Conservation (phyloP, 495 filamentous ascomycete species). For the Cladorrhinum samala region DNA sequence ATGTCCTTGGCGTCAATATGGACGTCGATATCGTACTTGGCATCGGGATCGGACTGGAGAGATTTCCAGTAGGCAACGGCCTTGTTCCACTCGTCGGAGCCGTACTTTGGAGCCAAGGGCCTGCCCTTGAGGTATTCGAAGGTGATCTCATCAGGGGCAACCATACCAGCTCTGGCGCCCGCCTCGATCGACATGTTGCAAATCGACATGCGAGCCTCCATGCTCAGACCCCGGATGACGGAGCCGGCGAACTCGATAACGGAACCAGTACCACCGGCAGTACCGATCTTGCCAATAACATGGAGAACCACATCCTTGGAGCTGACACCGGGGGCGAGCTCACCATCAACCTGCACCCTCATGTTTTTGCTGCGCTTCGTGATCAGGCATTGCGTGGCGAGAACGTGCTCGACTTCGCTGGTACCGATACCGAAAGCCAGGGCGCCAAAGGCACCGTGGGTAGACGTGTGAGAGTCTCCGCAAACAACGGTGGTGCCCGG, state of each 20-base stretch:
- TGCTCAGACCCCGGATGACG: slow-evolving; percentile 80
- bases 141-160: slow-evolving; percentile 89
- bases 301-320: slow-evolving; percentile 96
- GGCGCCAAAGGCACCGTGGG: slow-evolving; percentile 92
- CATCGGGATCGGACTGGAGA: slow-evolving; percentile 75
- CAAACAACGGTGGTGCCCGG: slow-evolving; percentile 96
- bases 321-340: slow-evolving; percentile 84
- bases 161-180: slow-evolving; percentile 92
- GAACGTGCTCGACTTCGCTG: slow-evolving; percentile 96
- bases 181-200: slow-evolving; percentile 99
- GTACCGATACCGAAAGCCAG: slow-evolving; percentile 97
- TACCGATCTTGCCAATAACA: slow-evolving; percentile 90
- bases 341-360: slow-evolving; percentile 89
- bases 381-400: slow-evolving; percentile 92
- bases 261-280: slow-evolving; percentile 86
- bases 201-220: slow-evolving; percentile 98
- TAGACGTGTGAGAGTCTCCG: slow-evolving; percentile 95
- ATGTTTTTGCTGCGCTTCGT: slow-evolving; percentile 97
- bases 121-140: slow-evolving; percentile 90
- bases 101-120: slow-evolving; percentile 78
- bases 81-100: slow-evolving; percentile 82
- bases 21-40: slow-evolving; percentile 80
- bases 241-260: slow-evolving; percentile 98
- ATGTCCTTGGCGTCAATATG: slow-evolving; percentile 90
- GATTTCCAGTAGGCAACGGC: slow-evolving; percentile 85